A percentile compares a stretch with the other conserved stretches of the same genome.
These are phyloP conservation scores for Dactylellina sp. DNA, from an alignment of 2,329 filamentous ascomycete species.

Conservation along the genomic window DNA sequence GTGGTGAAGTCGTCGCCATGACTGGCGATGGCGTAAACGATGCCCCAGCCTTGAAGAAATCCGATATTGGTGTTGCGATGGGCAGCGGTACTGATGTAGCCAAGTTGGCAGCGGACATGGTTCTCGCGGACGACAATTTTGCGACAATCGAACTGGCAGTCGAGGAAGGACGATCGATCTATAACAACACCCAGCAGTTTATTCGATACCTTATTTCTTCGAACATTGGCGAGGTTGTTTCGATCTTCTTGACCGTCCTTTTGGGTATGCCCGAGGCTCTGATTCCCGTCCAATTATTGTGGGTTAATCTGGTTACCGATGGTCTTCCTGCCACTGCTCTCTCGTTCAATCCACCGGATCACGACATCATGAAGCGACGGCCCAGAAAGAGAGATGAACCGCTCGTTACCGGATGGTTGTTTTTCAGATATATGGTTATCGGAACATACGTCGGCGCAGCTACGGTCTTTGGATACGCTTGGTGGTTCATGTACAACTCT, in stretches of 20 bases:
- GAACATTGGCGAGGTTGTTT: conserved; percentile 98
- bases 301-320: conserved; percentile 98
- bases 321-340: conserved; percentile 95
- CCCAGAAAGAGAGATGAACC: conserved; percentile 92
- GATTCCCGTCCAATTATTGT: conserved; percentile 95
- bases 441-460: conserved; percentile 94
- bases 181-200: conserved; percentile 99
- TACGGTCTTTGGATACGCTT: conserved; percentile 97
- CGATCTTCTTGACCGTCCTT: conserved; percentile 96
- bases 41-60: conserved; percentile 96
- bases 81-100: conserved; percentile 97
- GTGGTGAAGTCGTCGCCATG: conserved; percentile 97
- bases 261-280: conserved; percentile 97
- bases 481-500: conserved; percentile 99
- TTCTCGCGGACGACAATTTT: conserved; percentile 98
- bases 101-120: conserved; percentile 97
- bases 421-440: conserved; percentile 97
- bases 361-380: conserved; percentile 94
- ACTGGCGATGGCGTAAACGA: conserved; percentile 99
- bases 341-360: conserved; percentile 97
- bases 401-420: conserved; percentile 93
- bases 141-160: conserved; percentile 96
- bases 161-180: conserved; percentile 96
- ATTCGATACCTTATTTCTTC: conserved; percentile 99
- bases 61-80: conserved; percentile 99